Evolutionary conservation across 257 asterid species (phyloP).

Genomic region (Gynochthodes officinalis): DNA sequence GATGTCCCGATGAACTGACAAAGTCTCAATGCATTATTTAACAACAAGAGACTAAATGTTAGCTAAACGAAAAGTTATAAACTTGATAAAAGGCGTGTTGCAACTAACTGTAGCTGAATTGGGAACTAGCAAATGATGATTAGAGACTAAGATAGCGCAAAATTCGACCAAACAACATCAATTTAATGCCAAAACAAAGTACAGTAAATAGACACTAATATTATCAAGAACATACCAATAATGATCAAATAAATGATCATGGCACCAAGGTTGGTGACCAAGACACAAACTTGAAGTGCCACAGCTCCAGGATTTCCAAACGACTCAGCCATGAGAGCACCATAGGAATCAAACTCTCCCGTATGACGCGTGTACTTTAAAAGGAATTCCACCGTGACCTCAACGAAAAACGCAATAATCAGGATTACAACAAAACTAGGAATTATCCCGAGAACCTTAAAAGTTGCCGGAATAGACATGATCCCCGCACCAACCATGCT

Average conservation of each 20-base stretch:
- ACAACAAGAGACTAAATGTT: not conserved
- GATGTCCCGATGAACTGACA: not conserved
- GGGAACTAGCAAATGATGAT: no score
- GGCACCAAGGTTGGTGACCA: slow-evolving; percentile 90
- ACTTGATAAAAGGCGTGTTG: not conserved
- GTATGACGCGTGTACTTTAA: slow-evolving; percentile 58
- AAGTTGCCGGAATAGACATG: slow-evolving; percentile 92
- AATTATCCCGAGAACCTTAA: slow-evolving; percentile 81
- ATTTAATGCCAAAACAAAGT: not conserved
- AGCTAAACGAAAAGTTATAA: not conserved
- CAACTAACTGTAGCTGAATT: not conserved
- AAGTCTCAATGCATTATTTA: not conserved
- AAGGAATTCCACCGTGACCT: slow-evolving; percentile 88
- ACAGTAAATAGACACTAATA: not conserved
- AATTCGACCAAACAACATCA: not conserved
- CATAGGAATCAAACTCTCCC: slow-evolving; percentile 66
- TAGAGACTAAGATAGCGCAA: no score
- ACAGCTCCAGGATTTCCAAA: slow-evolving; percentile 82
- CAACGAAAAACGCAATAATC: slow-evolving; percentile 71
- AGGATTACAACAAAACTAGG: slow-evolving; percentile 72
- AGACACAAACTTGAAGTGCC: slow-evolving; percentile 80
- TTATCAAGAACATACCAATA: slow-evolving; percentile 46
- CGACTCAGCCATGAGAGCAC: slow-evolving; percentile 87
- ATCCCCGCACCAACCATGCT: slow-evolving; percentile 97
- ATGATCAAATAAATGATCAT: slow-evolving; percentile 86